Percentiles rank a stretch among this genome's conserved stretches.
Conservation (phyloP, 139 green algal genomes). For the Haematococcus sp. region DNA sequence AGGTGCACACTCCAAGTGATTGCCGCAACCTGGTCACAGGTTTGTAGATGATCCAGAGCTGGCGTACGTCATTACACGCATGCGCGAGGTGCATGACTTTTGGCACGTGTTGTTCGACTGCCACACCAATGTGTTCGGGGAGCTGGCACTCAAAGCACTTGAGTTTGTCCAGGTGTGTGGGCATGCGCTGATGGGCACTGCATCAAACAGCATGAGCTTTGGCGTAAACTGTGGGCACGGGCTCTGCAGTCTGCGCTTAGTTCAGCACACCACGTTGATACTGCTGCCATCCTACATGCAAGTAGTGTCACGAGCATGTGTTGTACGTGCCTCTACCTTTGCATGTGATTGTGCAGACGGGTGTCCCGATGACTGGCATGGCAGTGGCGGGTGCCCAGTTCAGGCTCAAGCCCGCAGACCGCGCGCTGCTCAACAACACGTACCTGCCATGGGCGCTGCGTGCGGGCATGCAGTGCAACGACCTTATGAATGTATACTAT, state of each 20-base stretch:
- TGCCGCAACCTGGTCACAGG: too few relatives aligned
- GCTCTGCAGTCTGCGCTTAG: too few relatives aligned
- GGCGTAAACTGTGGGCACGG: neutral
- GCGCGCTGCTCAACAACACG: slow-evolving; percentile 51
- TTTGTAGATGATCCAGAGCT: slow-evolving; percentile 94
- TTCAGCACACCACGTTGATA: neutral
- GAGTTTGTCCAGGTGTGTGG: slow-evolving; percentile 84
- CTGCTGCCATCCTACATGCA: slow-evolving; percentile 1
- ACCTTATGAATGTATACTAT: slow-evolving; percentile 92
- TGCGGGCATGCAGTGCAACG: slow-evolving; percentile 63
- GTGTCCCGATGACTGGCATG: slow-evolving; percentile 88
- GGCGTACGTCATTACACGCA: slow-evolving; percentile 80
- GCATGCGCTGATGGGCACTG: neutral
- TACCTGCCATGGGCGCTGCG: slow-evolving; percentile 89
- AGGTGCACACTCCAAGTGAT: too few relatives aligned
- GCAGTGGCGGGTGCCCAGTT: slow-evolving; percentile 77
- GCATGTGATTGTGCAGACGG: slow-evolving; percentile 69
- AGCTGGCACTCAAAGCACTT: slow-evolving; percentile 92
- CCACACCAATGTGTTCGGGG: slow-evolving; percentile 90
- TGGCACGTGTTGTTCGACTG: slow-evolving; percentile 96
- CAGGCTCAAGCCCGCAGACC: slow-evolving; percentile 53
- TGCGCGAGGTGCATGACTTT: slow-evolving; percentile 91
- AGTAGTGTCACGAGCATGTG: neutral
- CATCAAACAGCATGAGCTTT: neutral
- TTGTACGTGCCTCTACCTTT: neutral